These are phyloP conservation scores for Arthrinium phaeospermum DNA, from an alignment of 2,329 filamentous ascomycete genomes.

Conservation along the genomic window DNA sequence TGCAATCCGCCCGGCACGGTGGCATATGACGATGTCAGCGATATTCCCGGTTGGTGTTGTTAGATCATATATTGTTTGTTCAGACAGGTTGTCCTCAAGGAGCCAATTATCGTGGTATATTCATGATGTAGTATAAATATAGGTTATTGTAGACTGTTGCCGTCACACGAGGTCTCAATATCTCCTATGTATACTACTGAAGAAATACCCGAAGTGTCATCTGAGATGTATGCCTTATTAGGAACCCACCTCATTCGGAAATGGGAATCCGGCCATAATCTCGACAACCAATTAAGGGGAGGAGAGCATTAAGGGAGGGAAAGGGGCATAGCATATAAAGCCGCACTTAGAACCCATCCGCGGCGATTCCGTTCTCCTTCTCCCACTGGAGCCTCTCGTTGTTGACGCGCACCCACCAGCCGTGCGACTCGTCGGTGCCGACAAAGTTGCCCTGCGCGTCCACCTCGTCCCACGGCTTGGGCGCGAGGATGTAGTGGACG, in stretches of 20 bases:
- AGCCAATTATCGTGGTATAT: no score
- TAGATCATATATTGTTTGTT: neutral
- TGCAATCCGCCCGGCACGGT: slow-evolving; percentile 30
- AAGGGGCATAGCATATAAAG: neutral
- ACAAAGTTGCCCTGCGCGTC: slow-evolving; percentile 49
- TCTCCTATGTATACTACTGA: neutral
- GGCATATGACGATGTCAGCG: slow-evolving; percentile 27
- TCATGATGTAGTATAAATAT: neutral
- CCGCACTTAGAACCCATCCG: slow-evolving; percentile 38
- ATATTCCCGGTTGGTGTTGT: slow-evolving; percentile 31
- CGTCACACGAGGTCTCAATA: neutral
- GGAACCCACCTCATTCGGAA: neutral
- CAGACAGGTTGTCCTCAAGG: no score
- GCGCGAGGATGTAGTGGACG: slow-evolving; percentile 65
- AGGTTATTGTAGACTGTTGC: neutral
- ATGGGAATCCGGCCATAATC: neutral
- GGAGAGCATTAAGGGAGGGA: neutral
- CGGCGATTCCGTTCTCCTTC: slow-evolving; percentile 44
- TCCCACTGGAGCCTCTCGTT: slow-evolving; percentile 49
- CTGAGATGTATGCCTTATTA: neutral
- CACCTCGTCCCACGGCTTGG: slow-evolving; percentile 66
- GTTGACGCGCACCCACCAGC: slow-evolving; percentile 62
- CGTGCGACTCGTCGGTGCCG: slow-evolving; percentile 54
- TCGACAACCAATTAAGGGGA: neutral
- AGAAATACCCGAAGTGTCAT: neutral